Evolutionary conservation across 768 basidiomycete species (phyloP).

Genomic region (Hygrophorus russula): DNA sequence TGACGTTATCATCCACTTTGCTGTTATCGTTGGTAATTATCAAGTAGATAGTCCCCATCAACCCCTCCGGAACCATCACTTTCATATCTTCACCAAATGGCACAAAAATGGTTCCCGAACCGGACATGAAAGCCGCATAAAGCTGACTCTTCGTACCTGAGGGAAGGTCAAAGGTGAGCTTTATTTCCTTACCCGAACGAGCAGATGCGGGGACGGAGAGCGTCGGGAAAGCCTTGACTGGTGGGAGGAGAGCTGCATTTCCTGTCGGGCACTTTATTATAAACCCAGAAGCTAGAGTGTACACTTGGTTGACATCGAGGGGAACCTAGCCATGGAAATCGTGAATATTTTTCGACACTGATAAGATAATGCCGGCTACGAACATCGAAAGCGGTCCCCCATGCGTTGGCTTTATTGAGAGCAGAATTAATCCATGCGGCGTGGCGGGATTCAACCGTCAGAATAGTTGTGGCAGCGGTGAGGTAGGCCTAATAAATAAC

Average conservation of each 20-base stretch:
- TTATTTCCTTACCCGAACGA: constrained; percentile 17
- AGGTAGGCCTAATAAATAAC: constrained; percentile 21
- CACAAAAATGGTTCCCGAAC: constrained; percentile 29
- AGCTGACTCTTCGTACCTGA: constrained; percentile 11
- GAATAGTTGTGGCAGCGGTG: constrained; percentile 45
- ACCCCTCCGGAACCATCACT: constrained; percentile 27
- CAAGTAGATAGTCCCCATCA: constrained; percentile 42
- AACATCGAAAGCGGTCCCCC: constrained; percentile 53
- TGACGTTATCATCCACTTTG: constrained; percentile 32
- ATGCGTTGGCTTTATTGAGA: constrained; percentile 35
- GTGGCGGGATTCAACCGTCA: constrained; percentile 51
- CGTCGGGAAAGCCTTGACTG: constrained; percentile 31
- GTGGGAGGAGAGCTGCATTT: constrained; percentile 35
- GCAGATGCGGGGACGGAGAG: constrained; percentile 21
- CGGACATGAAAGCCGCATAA: constrained; percentile 40
- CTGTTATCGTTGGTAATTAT: constrained; percentile 26
- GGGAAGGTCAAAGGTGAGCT: constrained; percentile 14
- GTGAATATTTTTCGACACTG: background rate
- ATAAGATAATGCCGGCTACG: constrained; percentile 1
- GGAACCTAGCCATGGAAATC: constrained; percentile 20
- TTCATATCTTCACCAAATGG: constrained; percentile 20
- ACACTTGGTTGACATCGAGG: constrained; percentile 27
- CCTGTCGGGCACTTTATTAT: constrained; percentile 40
- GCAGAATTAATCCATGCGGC: constrained; percentile 49
- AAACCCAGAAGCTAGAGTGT: constrained; percentile 29